phyloP scores from a whole-genome alignment of 2,329 filamentous ascomycete species.

The Aspergillus sp. region DNA sequence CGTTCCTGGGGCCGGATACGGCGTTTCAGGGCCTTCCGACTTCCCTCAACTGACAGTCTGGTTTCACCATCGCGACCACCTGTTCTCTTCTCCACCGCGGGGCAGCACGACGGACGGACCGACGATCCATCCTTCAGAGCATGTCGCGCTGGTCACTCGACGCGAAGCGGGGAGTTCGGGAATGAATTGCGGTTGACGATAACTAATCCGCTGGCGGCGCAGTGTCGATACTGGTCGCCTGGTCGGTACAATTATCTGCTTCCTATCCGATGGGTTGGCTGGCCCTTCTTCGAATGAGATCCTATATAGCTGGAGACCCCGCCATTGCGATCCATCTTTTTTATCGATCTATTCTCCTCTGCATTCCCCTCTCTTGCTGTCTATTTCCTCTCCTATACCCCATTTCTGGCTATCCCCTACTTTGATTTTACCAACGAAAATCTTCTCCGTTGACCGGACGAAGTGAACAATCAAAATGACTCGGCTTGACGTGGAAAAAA shows the following conservation, averaged over 20 bases:
- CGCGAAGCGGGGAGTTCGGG: neutral
- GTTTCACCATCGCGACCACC: neutral
- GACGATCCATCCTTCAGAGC: slow-evolving; percentile 2
- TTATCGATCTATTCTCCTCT: neutral
- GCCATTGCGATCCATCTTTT: neutral
- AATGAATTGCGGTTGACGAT: neutral
- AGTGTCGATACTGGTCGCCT: neutral
- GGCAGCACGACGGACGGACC: neutral
- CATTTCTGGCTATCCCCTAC: neutral
- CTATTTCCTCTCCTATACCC: neutral
- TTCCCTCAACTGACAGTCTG: neutral
- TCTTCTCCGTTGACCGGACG: slow-evolving; percentile 6
- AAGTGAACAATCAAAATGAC: slow-evolving; percentile 23
- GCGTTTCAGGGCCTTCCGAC: neutral
- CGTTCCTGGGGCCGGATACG: neutral
- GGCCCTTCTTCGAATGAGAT: neutral
- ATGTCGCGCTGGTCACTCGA: neutral
- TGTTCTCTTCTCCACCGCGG: slow-evolving; percentile 4
- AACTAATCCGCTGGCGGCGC: neutral
- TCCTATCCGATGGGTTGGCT: neutral
- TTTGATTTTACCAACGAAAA: neutral
- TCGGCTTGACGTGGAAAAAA: slow-evolving; percentile 43
- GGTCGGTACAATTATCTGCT: neutral
- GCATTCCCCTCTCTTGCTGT: neutral
- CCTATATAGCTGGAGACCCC: neutral